phyloP scores from a whole-genome alignment of 768 basidiomycete genomes.

The Fistulinella prunicolor region DNA sequence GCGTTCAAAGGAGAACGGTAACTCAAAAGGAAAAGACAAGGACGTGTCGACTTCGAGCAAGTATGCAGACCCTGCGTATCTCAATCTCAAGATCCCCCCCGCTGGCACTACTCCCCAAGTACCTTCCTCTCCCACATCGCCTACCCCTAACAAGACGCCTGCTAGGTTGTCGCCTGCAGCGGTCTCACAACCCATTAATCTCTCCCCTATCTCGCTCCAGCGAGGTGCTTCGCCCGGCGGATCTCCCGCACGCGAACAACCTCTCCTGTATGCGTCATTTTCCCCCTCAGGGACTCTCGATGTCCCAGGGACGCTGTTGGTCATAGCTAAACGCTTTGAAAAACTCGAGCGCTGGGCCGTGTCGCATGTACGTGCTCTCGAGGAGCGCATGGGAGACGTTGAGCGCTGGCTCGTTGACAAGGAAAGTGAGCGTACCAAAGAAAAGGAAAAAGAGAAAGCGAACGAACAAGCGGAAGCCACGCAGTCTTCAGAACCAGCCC shows the following conservation, averaged over 20 bases:
- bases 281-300: conserved; percentile 68
- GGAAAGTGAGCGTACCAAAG: conserved; percentile 52
- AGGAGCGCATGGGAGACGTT: conserved; percentile 90
- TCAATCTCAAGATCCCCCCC: conserved; percentile 54
- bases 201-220: conserved; percentile 66
- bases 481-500: conserved; percentile 32
- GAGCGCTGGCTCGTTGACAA: conserved; percentile 87
- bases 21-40: conserved; percentile 42
- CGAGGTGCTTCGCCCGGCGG: conserved; percentile 38
- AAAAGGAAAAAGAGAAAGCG: conserved; percentile 39
- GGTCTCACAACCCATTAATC: conserved; percentile 45
- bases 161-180: conserved; percentile 33
- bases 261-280: conserved; percentile 78
- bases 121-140: conserved; percentile 54
- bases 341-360: conserved; percentile 91
- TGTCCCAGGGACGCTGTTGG: conserved; percentile 67
- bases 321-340: conserved; percentile 75
- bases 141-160: conserved; percentile 46
- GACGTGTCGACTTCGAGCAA: conserved; percentile 49
- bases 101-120: conserved; percentile 46
- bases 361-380: conserved; percentile 83
- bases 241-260: conserved; percentile 44
- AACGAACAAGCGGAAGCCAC: conserved; percentile 3
- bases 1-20: conserved; percentile 53
- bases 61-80: conserved; percentile 53